phyloP scores from a whole-genome alignment of 1,139 yeast species.

The Hemisphaericaspora subhashii region DNA sequence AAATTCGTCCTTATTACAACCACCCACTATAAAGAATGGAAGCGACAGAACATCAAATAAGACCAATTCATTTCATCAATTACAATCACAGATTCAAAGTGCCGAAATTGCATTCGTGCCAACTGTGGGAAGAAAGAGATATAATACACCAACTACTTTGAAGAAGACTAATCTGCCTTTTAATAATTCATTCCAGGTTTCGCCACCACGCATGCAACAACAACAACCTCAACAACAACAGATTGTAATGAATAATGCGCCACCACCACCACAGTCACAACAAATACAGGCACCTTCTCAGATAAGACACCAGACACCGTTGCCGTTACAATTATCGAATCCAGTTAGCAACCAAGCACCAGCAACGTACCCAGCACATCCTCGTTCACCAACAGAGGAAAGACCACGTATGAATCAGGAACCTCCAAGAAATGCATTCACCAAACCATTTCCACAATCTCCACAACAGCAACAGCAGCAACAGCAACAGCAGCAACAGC shows the following conservation, averaged over 20 bases:
- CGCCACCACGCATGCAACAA: not conserved
- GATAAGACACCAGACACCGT: no score
- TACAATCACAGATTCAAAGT: conserved; percentile 42
- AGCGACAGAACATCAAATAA: conserved; percentile 40
- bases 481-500: conserved; percentile 6
- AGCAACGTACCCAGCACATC: conserved; percentile 4
- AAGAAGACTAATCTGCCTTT: conserved; percentile 19
- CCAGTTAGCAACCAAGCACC: not conserved
- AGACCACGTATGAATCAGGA: conserved; percentile 1
- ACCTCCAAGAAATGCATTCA: conserved; percentile 6
- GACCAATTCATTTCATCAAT: conserved; percentile 40
- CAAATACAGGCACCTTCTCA: not conserved
- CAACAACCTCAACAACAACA: not conserved
- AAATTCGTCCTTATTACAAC: conserved; percentile 9
- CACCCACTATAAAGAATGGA: conserved; percentile 41
- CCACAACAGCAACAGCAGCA: conserved; percentile 7
- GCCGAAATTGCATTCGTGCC: conserved; percentile 39
- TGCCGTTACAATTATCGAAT: not conserved
- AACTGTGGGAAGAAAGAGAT: conserved; percentile 26
- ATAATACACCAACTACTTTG: conserved; percentile 36
- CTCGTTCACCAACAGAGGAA: not conserved
- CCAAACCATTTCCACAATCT: conserved; percentile 6
- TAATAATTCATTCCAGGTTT: not conserved
- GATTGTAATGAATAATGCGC: not conserved
- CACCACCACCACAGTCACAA: not conserved